phyloP scores from a whole-genome alignment of 164 flowering plant genomes.

The Warburgia ugandensis region DNA sequence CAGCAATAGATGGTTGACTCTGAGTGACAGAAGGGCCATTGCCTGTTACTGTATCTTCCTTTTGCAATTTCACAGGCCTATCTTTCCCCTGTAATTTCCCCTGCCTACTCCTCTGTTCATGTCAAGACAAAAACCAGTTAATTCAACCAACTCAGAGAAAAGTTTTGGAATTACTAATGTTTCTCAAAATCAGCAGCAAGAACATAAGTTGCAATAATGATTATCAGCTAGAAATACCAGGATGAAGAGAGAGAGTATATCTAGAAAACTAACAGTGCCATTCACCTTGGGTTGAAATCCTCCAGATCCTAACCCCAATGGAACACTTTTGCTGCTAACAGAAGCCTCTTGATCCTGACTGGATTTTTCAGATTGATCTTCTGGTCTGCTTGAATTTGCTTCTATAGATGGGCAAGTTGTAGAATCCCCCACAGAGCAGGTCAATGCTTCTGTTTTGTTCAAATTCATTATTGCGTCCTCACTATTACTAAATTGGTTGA shows the following conservation, averaged over 20 bases:
- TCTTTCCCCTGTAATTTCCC: conserved; percentile 23
- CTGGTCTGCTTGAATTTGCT: no score
- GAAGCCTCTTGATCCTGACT: conserved; percentile 16
- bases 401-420: no score
- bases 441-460: conserved; percentile 17
- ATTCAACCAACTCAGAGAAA: no score
- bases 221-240: not conserved
- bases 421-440: conserved; percentile 14
- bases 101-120: conserved; percentile 45
- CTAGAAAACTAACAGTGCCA: no score
- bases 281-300: conserved; percentile 75
- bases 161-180: no score
- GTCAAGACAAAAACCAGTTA: not conserved
- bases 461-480: conserved; percentile 10
- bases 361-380: no score
- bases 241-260: not conserved
- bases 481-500: conserved; percentile 7
- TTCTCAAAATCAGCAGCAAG: no score
- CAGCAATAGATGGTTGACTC: conserved; percentile 17
- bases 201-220: no score
- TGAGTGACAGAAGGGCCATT: conserved; percentile 19
- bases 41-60: no score
- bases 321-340: conserved; percentile 33
- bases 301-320: conserved; percentile 84
- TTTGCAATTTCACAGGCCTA: no score